Percentiles rank a stretch among this genome's conserved stretches.
Conservation (phyloP, 2,329 filamentous ascomycete species). For the Claviceps capensis region DNA sequence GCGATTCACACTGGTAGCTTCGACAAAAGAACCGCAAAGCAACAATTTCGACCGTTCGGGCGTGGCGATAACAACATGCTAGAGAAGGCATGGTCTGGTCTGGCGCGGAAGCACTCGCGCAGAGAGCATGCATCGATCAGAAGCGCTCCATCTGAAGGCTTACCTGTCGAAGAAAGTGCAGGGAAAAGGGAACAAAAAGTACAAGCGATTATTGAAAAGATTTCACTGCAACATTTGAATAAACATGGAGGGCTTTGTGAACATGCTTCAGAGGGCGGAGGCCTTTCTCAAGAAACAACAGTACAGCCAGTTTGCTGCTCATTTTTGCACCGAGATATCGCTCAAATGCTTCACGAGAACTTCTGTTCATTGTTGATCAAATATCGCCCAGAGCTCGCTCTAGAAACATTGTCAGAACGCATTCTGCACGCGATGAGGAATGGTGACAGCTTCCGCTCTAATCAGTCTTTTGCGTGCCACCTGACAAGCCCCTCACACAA, state of each 20-base stretch:
- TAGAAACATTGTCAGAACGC: conserved; percentile 31
- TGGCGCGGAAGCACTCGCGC: conserved; percentile 36
- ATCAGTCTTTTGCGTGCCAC: neutral
- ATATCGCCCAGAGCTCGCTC: conserved; percentile 23
- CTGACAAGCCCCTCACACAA: conserved; percentile 5
- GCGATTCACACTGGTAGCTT: conserved; percentile 35
- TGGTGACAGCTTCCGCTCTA: conserved; percentile 3
- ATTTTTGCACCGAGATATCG: conserved; percentile 32
- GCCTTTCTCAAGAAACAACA: conserved; percentile 24
- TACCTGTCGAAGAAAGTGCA: neutral
- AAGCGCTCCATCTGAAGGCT: neutral
- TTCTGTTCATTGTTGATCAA: conserved; percentile 37
- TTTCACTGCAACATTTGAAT: conserved; percentile 1
- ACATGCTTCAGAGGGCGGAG: conserved; percentile 23
- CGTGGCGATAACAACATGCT: conserved; percentile 65
- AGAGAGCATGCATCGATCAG: conserved; percentile 29
- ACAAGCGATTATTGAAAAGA: conserved; percentile 10
- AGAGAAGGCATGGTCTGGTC: conserved; percentile 60
- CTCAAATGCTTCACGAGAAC: conserved; percentile 30
- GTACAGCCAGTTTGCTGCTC: conserved; percentile 32
- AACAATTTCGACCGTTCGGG: conserved; percentile 64
- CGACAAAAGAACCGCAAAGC: conserved; percentile 38
- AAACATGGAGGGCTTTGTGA: neutral
- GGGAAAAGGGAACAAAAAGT: conserved; percentile 7
- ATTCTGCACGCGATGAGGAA: conserved; percentile 25